Base-by-base conservation (phyloP, 768 basidiomycete genomes). In the Favolaschia claudopus region DNA sequence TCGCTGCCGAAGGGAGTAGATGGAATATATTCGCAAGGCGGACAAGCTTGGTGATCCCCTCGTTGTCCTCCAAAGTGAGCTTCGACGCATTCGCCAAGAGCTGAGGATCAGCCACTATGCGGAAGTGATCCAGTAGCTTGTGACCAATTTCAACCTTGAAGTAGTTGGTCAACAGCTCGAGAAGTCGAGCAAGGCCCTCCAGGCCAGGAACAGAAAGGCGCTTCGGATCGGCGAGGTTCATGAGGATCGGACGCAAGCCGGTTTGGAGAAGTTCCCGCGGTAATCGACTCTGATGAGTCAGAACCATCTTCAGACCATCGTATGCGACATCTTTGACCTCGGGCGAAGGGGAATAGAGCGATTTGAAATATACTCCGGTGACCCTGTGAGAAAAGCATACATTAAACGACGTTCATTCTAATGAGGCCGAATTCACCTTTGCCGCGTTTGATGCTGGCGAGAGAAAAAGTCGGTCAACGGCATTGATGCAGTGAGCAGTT, bases 121-220 rank as follows among this genome's bases (percentile, higher is more conserved):
- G 89, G 77, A 96, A 98, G 72, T 99, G 97, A 67, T 99, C 97
- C 20, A 99, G 81, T 7, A 99, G 86, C 75, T 99, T 99, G 73
- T 93, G 87, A 1, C 97, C 97, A 58, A 99, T 99, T 77, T 99
- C 97, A 17, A 99, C 96, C 73, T 98, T 99, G 87, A 99, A 99
- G 76, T 99, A 99, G 72, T 98, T 98, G 34, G 95, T 97, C 53
- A 99, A 77, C 7, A 99, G 84, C 72, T 97, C 95, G 45, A 99
- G 80, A 45, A 99, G 83, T 13, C 96, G 89, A 13, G 96, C 96
- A 22, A 99, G 80, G 4, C 97, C 97, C 72, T 99, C 95, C 54
- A 96, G 72, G 10, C 96, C 96, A 5, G 92, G 85, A 24, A 97
- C 92, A 7, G 94, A 95, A 31, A 99, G 83, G 32, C 94, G 87